Base-by-base conservation (phyloP, 805 yeast genomes). In the Starmerella tilneyi region DNA sequence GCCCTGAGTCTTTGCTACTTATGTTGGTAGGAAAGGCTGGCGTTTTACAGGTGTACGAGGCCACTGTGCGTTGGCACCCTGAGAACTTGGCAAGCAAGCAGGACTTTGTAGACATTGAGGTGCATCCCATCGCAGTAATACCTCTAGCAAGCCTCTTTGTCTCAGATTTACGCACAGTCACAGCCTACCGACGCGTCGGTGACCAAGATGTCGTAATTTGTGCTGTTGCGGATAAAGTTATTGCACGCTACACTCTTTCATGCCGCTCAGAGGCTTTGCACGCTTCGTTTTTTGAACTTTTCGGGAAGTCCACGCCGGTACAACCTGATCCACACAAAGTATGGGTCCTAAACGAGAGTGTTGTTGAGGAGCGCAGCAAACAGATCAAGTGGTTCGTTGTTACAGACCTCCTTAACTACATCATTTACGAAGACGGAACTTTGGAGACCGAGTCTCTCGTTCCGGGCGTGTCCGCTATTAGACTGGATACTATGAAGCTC, bases 1-100 rank as follows among this genome's bases (percentile, higher is more conserved):
- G 61, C 30, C 27, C 30, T 2, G 50, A 53, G 34, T 30, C 58
- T 1, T 41, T 66, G 22, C 45, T 62, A 26, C 41, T 65, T 13
- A 57, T 57, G 9, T 50, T 59, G 1, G 62, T 59, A 39, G 53
- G 58, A 9, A 52, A 55, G 2, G 29, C 36, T 3, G 37, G 43
- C 8, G 38, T 41, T 9, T 33, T 51, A 13, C 29, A 56, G 22
- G 54, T 54, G 4, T 65, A 57, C 47, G 54, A 57, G 9, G 51
- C 62, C 21, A 19, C 44, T 1, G 43, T 66, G 20, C 52, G 53
- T 9, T 65, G 64, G 65, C 26, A 31, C 7, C 41, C 41, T 3
- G 46, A 38, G 0, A 41, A 39, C 21, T n/a, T 42, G 29, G 32
- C n/a, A 12, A 16, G 24, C 16, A 50, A 47, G 27, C 43, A 32